Conservation (phyloP, 106 monocot genomes). For the Dioscorea dumetorum region DNA sequence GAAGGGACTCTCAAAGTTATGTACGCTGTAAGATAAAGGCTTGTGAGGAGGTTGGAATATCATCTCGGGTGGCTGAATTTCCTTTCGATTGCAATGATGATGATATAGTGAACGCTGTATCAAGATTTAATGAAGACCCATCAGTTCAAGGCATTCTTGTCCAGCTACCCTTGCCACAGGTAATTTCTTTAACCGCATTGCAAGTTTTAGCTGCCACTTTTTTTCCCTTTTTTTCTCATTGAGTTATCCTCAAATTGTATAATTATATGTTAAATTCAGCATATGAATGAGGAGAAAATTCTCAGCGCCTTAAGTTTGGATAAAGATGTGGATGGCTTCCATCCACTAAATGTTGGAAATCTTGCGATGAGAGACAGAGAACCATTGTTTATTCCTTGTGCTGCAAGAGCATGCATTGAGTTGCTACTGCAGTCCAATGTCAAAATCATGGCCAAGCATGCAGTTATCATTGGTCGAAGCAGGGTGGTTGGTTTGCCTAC, state of each 20-base stretch:
- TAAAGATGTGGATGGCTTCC: slow-evolving; percentile 97
- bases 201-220: slow-evolving; percentile 3
- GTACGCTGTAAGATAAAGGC: slow-evolving; percentile 69
- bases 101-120: slow-evolving; percentile 48
- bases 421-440: slow-evolving; percentile 53
- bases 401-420: slow-evolving; percentile 87
- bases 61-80: slow-evolving; percentile 45
- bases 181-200: slow-evolving; percentile 33
- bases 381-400: slow-evolving; percentile 86
- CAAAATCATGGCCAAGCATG: slow-evolving; percentile 67
- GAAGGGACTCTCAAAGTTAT: slow-evolving; percentile 76
- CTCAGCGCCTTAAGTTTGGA: slow-evolving; percentile 62
- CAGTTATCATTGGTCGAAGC: slow-evolving; percentile 77
- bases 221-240: neutral
- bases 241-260: neutral
- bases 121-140: slow-evolving; percentile 68
- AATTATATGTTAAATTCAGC: slow-evolving; percentile 42
- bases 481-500: slow-evolving; percentile 85
- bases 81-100: slow-evolving; percentile 66
- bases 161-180: slow-evolving; percentile 85
- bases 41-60: slow-evolving; percentile 84
- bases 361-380: slow-evolving; percentile 72
- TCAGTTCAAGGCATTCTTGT: slow-evolving; percentile 94
- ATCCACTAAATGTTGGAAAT: slow-evolving; percentile 92
- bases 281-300: slow-evolving; percentile 82